These are phyloP conservation scores for Aspergillus sclerotialis DNA, from an alignment of 2,329 filamentous ascomycete species.

Conservation along the genomic window DNA sequence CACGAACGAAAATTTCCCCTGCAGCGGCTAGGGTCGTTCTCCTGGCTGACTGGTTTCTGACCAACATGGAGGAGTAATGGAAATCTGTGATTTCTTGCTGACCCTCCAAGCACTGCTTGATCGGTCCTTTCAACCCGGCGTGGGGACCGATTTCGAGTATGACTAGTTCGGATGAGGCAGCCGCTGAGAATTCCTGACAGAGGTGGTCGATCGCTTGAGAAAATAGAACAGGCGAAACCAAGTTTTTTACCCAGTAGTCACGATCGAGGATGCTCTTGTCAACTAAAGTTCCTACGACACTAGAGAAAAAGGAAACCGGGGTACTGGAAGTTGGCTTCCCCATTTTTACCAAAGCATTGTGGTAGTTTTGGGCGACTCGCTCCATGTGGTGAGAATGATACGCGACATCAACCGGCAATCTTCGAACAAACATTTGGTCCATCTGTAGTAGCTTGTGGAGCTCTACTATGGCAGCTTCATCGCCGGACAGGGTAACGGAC, in stretches of 20 bases:
- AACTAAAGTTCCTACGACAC: background rate
- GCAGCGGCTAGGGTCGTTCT: background rate
- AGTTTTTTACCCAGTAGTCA: too few relatives aligned
- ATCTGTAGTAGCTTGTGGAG: conserved; percentile 1
- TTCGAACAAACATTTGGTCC: conserved; percentile 4
- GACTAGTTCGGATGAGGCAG: too few relatives aligned
- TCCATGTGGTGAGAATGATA: conserved; percentile 11
- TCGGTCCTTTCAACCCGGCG: conserved; percentile 3
- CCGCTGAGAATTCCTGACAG: too few relatives aligned
- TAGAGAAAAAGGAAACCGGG: background rate
- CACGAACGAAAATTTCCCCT: background rate
- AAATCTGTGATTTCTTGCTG: background rate
- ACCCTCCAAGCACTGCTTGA: conserved; percentile 1
- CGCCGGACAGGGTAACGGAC: conserved; percentile 5
- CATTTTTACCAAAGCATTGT: background rate
- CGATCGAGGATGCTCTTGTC: background rate
- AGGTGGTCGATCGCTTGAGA: too few relatives aligned
- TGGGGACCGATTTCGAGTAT: too few relatives aligned
- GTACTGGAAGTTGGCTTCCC: background rate
- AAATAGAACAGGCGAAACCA: too few relatives aligned
- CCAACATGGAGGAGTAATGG: background rate
- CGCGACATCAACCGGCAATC: conserved; percentile 9
- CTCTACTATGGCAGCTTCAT: conserved; percentile 3
- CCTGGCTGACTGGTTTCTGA: background rate
- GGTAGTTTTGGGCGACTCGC: conserved; percentile 3